These are phyloP conservation scores for Yamadazyma siamensis DNA, from an alignment of 1,139 yeast species.

Conservation along the genomic window DNA sequence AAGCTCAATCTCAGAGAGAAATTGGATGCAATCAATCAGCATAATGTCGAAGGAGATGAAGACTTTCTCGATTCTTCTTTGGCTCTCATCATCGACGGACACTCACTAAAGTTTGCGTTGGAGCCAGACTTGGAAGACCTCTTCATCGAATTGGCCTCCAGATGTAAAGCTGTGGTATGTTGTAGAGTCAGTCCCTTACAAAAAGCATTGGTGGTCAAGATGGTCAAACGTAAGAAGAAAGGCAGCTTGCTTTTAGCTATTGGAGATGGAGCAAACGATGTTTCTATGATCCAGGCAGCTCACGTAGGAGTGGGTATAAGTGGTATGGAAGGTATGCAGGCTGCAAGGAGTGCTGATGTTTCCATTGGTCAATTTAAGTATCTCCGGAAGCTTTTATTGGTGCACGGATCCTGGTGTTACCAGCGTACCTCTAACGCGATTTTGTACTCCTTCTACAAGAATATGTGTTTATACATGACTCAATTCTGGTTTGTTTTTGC, in stretches of 20 bases:
- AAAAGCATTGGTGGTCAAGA: slow-evolving; percentile 90
- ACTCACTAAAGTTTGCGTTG: slow-evolving; percentile 79
- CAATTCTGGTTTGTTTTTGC: slow-evolving; percentile 97
- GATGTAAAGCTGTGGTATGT: slow-evolving; percentile 90
- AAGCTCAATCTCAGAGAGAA: slow-evolving; percentile 69
- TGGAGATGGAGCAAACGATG: slow-evolving; percentile 98
- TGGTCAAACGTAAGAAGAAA: slow-evolving; percentile 60
- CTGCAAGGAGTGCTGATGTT: slow-evolving; percentile 96
- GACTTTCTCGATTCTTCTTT: slow-evolving; percentile 57
- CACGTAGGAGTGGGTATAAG: slow-evolving; percentile 98
- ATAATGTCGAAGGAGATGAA: slow-evolving; percentile 62
- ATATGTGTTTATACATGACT: slow-evolving; percentile 92
- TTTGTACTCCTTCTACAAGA: slow-evolving; percentile 91
- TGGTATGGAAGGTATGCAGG: slow-evolving; percentile 99
- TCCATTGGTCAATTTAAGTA: slow-evolving; percentile 95
- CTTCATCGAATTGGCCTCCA: slow-evolving; percentile 73
- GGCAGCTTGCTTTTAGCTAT: slow-evolving; percentile 81
- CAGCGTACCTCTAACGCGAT: slow-evolving; percentile 92
- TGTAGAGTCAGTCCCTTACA: slow-evolving; percentile 98
- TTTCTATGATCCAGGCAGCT: slow-evolving; percentile 98
- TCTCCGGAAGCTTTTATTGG: slow-evolving; percentile 75
- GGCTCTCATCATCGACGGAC: slow-evolving; percentile 93
- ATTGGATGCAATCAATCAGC: slow-evolving; percentile 68
- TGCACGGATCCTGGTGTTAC: slow-evolving; percentile 98
- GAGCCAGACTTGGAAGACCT: slow-evolving; percentile 78